A percentile compares a stretch with the other conserved stretches of the same genome.
Evolutionary conservation across 108 stramenopile species (phyloP).

Genomic region (Cyclostephanos tholiformis): DNA sequence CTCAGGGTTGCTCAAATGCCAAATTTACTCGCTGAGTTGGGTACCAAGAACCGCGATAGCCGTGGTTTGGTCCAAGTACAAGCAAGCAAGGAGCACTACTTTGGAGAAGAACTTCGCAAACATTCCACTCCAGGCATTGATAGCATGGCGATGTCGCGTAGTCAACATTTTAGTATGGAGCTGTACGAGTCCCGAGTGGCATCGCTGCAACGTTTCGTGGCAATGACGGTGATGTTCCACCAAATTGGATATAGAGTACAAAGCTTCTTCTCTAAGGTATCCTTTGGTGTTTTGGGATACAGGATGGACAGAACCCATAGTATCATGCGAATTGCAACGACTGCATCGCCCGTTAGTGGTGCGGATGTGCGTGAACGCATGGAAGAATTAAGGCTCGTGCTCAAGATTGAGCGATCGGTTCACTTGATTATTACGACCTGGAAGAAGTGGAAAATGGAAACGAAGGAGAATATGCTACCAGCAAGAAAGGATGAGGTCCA

Average conservation of each 20-base stretch:
- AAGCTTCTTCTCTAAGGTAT: conserved; percentile 39
- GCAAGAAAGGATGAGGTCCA: too few species aligned
- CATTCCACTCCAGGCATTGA: conserved; percentile 29
- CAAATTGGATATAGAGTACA: conserved; percentile 58
- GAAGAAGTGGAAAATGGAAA: conserved; percentile 31
- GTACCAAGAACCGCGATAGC: conserved; percentile 41
- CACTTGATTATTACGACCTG: conserved; percentile 59
- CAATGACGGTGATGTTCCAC: conserved; percentile 65
- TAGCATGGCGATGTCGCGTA: conserved; percentile 39
- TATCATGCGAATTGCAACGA: conserved; percentile 55
- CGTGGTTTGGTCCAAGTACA: conserved; percentile 48
- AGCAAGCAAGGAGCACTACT: conserved; percentile 46
- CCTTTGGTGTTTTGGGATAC: conserved; percentile 54
- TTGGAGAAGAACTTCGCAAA: conserved; percentile 45
- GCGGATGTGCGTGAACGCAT: conserved; percentile 67
- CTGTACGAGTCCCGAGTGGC: conserved; percentile 64
- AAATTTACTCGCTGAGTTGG: conserved; percentile 34
- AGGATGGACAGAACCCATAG: conserved; percentile 54
- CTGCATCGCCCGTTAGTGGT: conserved; percentile 52
- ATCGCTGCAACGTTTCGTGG: conserved; percentile 52
- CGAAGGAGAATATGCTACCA: neutral
- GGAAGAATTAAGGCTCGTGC: conserved; percentile 56
- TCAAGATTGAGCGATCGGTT: conserved; percentile 64
- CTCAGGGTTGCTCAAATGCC: conserved; percentile 42
- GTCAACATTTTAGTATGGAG: conserved; percentile 52